Base-by-base conservation (phyloP, 2,329 filamentous ascomycete species). In the Ophiostoma sp. region DNA sequence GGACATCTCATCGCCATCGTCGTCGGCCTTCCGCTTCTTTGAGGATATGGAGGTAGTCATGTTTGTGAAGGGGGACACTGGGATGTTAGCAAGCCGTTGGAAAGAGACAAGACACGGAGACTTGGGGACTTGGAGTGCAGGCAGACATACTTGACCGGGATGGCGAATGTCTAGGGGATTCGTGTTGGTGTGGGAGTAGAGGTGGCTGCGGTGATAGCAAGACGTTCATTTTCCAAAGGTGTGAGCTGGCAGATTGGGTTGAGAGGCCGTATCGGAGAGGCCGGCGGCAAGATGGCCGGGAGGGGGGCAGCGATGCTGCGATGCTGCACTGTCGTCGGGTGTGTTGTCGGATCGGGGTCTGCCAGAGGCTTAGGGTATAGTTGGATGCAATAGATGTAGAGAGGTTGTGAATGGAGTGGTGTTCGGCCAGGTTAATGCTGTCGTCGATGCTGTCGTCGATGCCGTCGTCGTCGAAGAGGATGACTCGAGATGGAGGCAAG, bases 1-100 rank as follows among this genome's bases (percentile, higher is more conserved):
- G 72, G 90, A 93, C 92, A 98, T 97, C 77, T 93, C 92, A 78
- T 94, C 91, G 77, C 90, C 89, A 73, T 94, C 92, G 68, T 90
- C 88, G 71, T 90, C 88, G 76, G 92, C 93, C 84, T 98, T 98
- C 80, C 95, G 90, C 85, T 98, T 98, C 75, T 86, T 83, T n/a
- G 44, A 39, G 11, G 36, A 48, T 48, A 11, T 39, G 75, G 79
- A 82, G 48, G 77, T 74, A 23, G 79, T 75, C 84, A 88, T 87
- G 77, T 78, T 84, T 72, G 85, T 77, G 74, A 85, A 83, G 10
- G 86, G 83, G 73, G 82, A 80, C 75, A 80, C 83, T 84, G 74
- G 33, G 66, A 10, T 71, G 36, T 67, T 23, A 69, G 54, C 57
- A 73, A 8, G 65, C 35, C 27, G n/a, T n/a, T 7, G 15, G 1